These are phyloP conservation scores for Eurotiales sp. DNA, from an alignment of 2,329 filamentous ascomycete genomes.

Conservation along the genomic window DNA sequence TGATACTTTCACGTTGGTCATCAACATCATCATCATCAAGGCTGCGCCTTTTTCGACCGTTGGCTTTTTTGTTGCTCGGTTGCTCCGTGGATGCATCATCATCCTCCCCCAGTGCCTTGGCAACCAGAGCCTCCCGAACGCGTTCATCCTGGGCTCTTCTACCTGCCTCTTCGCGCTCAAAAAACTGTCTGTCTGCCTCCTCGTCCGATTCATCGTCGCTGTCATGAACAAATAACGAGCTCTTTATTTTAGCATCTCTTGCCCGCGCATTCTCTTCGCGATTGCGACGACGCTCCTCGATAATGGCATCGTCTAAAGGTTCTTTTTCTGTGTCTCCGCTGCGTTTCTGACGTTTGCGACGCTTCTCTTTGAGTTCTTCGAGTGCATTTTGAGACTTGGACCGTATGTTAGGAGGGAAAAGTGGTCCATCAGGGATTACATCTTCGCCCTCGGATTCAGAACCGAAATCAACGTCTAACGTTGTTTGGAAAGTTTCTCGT, in stretches of 20 bases:
- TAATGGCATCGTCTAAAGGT: slow-evolving; percentile 60
- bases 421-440: slow-evolving; percentile 53
- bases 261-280: slow-evolving; percentile 68
- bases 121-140: slow-evolving; percentile 48
- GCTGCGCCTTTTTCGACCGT: slow-evolving; percentile 26
- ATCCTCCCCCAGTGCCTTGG: slow-evolving; percentile 24
- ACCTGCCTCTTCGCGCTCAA: slow-evolving; percentile 67
- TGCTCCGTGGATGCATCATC: slow-evolving; percentile 22
- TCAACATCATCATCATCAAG: slow-evolving; percentile 5
- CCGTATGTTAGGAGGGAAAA: slow-evolving; percentile 60
- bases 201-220: slow-evolving; percentile 88
- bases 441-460: slow-evolving; percentile 64
- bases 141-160: slow-evolving; percentile 54
- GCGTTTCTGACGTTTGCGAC: slow-evolving; percentile 52
- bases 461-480: slow-evolving; percentile 60
- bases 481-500: slow-evolving; percentile 27
- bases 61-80: slow-evolving; percentile 15
- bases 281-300: slow-evolving; percentile 57
- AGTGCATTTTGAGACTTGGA: slow-evolving; percentile 49
- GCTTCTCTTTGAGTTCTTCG: slow-evolving; percentile 58
- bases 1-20: slow-evolving; percentile 19
- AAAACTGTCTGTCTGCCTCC: slow-evolving; percentile 71
- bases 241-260: slow-evolving; percentile 77
- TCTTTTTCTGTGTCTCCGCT: slow-evolving; percentile 45
- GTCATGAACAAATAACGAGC: slow-evolving; percentile 71